A percentile compares a stretch with the other conserved stretches of the same genome.
Evolutionary conservation across 495 filamentous ascomycete species (phyloP).

Genomic region (Penicillium parvum): DNA sequence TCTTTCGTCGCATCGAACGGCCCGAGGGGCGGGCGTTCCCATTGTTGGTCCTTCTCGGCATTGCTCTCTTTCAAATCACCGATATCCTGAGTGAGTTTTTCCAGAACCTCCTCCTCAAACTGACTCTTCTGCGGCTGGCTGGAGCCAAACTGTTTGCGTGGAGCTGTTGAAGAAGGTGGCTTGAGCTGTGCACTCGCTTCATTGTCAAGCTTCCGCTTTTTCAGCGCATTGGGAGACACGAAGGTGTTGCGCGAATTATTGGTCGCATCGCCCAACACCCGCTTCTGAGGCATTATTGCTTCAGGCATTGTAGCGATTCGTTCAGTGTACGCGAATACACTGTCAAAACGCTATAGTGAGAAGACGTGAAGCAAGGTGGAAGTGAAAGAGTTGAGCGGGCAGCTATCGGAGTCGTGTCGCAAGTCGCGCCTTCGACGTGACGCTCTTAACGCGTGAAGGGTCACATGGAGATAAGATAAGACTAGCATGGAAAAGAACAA

Average conservation of each 20-base stretch:
- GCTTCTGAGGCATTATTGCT: conserved; percentile 52
- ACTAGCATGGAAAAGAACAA: background rate
- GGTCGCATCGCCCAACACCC: conserved; percentile 55
- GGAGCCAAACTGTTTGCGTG: conserved; percentile 58
- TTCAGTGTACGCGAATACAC: conserved; percentile 9
- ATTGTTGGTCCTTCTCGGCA: conserved; percentile 90
- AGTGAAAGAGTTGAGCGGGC: conserved; percentile 14
- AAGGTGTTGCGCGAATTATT: conserved; percentile 45
- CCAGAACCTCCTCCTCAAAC: conserved; percentile 90
- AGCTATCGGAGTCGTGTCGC: conserved; percentile 15
- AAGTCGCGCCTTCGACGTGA: conserved; percentile 24
- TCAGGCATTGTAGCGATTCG: conserved; percentile 44
- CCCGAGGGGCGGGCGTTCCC: conserved; percentile 73
- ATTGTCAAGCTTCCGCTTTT: conserved; percentile 75
- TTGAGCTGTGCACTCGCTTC: conserved; percentile 49
- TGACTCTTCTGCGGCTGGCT: conserved; percentile 79
- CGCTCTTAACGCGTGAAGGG: conserved; percentile 26
- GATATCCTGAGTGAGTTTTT: conserved; percentile 92
- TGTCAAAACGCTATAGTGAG: background rate
- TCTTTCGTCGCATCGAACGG: conserved; percentile 68
- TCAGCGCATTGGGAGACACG: conserved; percentile 51
- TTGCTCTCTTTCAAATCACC: conserved; percentile 76
- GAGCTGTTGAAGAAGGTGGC: conserved; percentile 54
- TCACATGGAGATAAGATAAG: conserved; percentile 26
- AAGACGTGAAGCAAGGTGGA: background rate